Conservation (phyloP, 495 filamentous ascomycete species). For the Hypoxylon intermedium region DNA sequence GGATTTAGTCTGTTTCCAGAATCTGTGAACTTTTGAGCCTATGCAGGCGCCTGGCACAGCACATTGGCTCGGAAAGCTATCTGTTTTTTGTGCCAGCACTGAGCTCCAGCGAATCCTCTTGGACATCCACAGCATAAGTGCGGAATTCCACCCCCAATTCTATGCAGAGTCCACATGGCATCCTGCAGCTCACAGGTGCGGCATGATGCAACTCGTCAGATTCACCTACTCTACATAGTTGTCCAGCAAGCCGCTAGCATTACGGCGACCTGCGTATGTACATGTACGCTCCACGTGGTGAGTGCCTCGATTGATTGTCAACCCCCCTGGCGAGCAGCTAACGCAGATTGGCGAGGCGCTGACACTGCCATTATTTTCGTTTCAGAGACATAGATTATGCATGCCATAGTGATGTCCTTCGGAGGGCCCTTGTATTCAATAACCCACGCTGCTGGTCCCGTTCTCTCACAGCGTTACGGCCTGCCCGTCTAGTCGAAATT, state of each 20-base stretch:
- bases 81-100: conserved; percentile 3
- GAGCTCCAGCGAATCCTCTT: conserved; percentile 14
- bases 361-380: background rate
- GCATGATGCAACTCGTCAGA: conserved; percentile 8
- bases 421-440: background rate
- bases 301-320: background rate
- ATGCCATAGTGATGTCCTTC: background rate
- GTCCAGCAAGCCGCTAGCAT: conserved; percentile 6
- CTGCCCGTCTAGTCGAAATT: conserved; percentile 15
- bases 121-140: background rate
- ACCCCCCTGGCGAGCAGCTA: conserved; percentile 5
- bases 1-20: conserved; percentile 15
- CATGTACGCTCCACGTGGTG: conserved; percentile 22
- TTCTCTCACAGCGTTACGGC: conserved; percentile 2
- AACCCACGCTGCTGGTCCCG: conserved; percentile 12
- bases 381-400: conserved; percentile 2
- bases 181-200: conserved; percentile 1
- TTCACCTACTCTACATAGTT: background rate
- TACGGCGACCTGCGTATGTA: conserved; percentile 12
- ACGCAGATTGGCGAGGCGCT: background rate
- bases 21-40: conserved; percentile 11
- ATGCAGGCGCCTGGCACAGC: conserved; percentile 10
- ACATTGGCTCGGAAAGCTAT: conserved; percentile 3
- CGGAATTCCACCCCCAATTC: conserved; percentile 4
- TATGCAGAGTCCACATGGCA: conserved; percentile 30